Conservation (phyloP, 352 stramenopile genomes). For the Phytophthora fragariae region DNA sequence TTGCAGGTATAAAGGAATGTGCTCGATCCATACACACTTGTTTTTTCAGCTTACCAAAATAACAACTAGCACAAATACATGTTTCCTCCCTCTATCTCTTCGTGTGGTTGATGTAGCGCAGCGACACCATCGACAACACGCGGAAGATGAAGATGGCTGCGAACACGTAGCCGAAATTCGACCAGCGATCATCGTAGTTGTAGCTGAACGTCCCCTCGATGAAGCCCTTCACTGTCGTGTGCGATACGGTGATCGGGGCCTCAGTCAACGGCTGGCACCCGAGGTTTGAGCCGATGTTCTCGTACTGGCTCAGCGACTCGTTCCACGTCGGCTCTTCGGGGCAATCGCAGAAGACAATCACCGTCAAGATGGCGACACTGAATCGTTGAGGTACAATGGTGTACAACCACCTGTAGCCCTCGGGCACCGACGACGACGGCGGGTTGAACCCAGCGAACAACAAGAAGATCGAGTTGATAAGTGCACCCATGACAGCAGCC, state of each 20-base stretch:
- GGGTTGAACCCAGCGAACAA: slow-evolving; percentile 22
- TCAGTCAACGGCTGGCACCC: slow-evolving; percentile 13
- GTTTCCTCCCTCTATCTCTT: slow-evolving; percentile 17
- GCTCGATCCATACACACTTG: too few relatives aligned
- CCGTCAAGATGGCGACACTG: slow-evolving; percentile 9
- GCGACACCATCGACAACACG: slow-evolving; percentile 18
- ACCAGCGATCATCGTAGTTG: slow-evolving; percentile 20
- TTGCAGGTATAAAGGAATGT: too few relatives aligned
- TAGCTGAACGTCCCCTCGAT: slow-evolving; percentile 20
- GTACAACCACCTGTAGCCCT: slow-evolving; percentile 10
- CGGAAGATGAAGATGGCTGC: slow-evolving; percentile 20
- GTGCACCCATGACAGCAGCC: slow-evolving; percentile 15
- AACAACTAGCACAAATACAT: too few relatives aligned
- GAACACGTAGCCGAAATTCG: slow-evolving; percentile 22
- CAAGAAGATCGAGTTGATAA: slow-evolving; percentile 25
- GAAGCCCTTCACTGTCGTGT: slow-evolving; percentile 22
- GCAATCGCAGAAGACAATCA: slow-evolving; percentile 18
- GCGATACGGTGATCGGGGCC: slow-evolving; percentile 10
- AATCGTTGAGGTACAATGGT: slow-evolving; percentile 22
- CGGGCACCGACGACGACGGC: slow-evolving; percentile 6
- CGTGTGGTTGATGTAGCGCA: slow-evolving; percentile 22
- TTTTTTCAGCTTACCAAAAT: too few relatives aligned
- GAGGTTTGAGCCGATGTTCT: slow-evolving; percentile 18
- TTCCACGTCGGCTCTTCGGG: slow-evolving; percentile 21
- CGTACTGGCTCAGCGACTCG: slow-evolving; percentile 12